Evolutionary conservation across 2,329 filamentous ascomycete species (phyloP).

Genomic region (Diplodia mutila): DNA sequence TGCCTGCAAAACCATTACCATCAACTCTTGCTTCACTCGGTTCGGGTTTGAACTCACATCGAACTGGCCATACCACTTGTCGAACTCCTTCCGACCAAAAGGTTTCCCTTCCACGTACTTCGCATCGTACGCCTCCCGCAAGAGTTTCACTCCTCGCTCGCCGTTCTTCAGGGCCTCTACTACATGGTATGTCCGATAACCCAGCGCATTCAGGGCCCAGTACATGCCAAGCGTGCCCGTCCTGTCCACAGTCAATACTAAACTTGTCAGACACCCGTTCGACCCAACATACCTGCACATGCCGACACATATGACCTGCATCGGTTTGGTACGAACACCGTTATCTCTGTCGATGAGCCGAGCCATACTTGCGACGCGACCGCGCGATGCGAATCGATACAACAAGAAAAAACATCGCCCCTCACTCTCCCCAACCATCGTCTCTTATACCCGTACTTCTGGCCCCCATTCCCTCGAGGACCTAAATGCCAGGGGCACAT

Average conservation of each 20-base stretch:
- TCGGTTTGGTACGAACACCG: background rate
- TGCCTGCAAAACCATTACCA: constrained; percentile 14
- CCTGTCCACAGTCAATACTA: background rate
- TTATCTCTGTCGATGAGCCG: constrained; percentile 7
- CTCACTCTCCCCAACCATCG: background rate
- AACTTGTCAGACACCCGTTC: background rate
- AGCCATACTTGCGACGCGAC: background rate
- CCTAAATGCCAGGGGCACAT: background rate
- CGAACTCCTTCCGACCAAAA: constrained; percentile 39
- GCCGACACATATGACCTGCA: constrained; percentile 4
- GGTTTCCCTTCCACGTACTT: constrained; percentile 38
- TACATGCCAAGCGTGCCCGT: constrained; percentile 7
- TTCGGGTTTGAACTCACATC: background rate
- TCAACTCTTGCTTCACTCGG: background rate
- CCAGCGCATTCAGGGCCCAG: background rate
- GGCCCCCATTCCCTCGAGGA: background rate
- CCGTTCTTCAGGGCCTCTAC: background rate
- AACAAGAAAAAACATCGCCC: background rate
- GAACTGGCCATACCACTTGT: constrained; percentile 40
- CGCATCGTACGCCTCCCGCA: constrained; percentile 41
- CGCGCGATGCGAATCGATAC: background rate
- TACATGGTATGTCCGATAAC: constrained; percentile 6
- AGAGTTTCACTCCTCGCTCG: constrained; percentile 25
- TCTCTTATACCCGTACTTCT: background rate
- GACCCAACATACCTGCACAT: constrained; percentile 5